Conservation (phyloP, 768 basidiomycete genomes). For the Psilocybe azurescens region DNA sequence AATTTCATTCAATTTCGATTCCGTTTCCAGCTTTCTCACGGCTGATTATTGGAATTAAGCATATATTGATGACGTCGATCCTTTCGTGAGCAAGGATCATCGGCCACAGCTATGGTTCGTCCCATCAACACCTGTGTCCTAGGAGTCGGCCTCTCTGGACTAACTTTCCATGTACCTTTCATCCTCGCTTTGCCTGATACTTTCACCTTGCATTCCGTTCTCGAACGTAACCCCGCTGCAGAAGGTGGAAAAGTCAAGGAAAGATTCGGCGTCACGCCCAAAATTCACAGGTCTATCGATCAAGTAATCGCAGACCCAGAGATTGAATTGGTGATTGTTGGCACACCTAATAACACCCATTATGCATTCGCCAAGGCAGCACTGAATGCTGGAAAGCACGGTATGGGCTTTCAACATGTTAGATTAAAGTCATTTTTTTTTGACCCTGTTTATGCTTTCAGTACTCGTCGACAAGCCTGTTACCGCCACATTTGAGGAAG, state of each 20-base stretch:
- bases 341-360: constrained; percentile 79
- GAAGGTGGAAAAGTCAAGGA: constrained; percentile 69
- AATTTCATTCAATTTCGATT: neutral
- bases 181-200: constrained; percentile 71
- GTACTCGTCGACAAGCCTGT: constrained; percentile 86
- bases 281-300: constrained; percentile 65
- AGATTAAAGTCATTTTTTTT: neutral
- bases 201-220: constrained; percentile 75
- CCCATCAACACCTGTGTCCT: constrained; percentile 76
- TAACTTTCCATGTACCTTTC: constrained; percentile 85
- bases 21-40: neutral
- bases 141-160: constrained; percentile 76
- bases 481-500: constrained; percentile 62
- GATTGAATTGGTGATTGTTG: constrained; percentile 72
- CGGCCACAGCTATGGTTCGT: constrained; percentile 32
- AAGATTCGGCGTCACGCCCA: constrained; percentile 61
- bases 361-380: constrained; percentile 68
- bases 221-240: constrained; percentile 70
- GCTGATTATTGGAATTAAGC: neutral
- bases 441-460: constrained; percentile 25
- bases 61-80: neutral
- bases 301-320: constrained; percentile 64
- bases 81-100: constrained; percentile 2
- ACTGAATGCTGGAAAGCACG: constrained; percentile 75
- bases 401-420: constrained; percentile 36